Evolutionary conservation across 495 filamentous ascomycete genomes (phyloP).

Genomic region (Hypoxylon fuscum): DNA sequence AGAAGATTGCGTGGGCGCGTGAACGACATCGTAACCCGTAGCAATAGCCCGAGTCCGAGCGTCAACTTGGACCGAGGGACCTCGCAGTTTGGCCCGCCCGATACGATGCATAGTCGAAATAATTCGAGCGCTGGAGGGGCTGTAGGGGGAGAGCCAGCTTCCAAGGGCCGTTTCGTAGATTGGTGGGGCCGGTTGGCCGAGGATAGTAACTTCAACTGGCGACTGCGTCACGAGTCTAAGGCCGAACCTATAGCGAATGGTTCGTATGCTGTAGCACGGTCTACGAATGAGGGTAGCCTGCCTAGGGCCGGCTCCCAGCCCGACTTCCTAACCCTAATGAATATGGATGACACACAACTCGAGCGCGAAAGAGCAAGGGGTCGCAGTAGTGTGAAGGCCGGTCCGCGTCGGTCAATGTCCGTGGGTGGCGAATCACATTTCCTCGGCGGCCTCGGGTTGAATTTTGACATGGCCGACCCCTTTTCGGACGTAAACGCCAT

Average conservation of each 20-base stretch:
- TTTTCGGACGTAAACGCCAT: conserved; percentile 57
- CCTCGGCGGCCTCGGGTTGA: conserved; percentile 51
- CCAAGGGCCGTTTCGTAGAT: conserved; percentile 48
- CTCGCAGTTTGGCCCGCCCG: conserved; percentile 59
- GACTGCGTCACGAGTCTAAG: conserved; percentile 38
- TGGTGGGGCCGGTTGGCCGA: conserved; percentile 55
- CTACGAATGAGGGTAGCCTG: conserved; percentile 39
- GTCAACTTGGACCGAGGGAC: conserved; percentile 60
- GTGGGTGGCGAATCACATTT: conserved; percentile 45
- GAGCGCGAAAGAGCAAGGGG: conserved; percentile 46
- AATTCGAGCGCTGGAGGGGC: conserved; percentile 38
- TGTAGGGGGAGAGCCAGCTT: conserved; percentile 22
- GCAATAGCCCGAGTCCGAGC: conserved; percentile 49
- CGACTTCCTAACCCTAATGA: conserved; percentile 51
- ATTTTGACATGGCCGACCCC: conserved; percentile 49
- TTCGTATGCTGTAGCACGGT: conserved; percentile 32
- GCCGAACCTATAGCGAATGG: conserved; percentile 19
- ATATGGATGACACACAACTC: conserved; percentile 49
- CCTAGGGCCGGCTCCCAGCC: conserved; percentile 42
- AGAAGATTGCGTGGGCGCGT: conserved; percentile 50
- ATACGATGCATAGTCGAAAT: conserved; percentile 49
- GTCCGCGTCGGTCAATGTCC: conserved; percentile 39
- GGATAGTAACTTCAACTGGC: conserved; percentile 48
- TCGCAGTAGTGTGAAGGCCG: conserved; percentile 42
- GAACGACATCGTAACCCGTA: conserved; percentile 47